Percentiles rank a stretch among this genome's conserved stretches.
Evolutionary conservation across 257 asterid species (phyloP).

Genomic region (Solanum pinnatisectum): DNA sequence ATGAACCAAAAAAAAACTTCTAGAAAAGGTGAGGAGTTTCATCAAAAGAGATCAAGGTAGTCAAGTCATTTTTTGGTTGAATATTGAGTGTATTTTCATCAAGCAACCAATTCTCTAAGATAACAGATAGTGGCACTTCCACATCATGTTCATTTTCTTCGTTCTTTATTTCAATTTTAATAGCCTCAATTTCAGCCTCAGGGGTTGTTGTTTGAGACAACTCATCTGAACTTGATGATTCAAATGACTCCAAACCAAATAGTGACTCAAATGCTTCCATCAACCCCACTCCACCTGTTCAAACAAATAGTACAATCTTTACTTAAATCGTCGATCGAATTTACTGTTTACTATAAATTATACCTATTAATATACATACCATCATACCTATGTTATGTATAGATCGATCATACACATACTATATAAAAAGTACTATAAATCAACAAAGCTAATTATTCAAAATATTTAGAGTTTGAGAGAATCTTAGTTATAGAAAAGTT

Average conservation of each 20-base stretch:
- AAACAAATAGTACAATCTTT: not conserved
- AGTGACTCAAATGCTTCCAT: conserved; percentile 35
- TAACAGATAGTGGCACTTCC: conserved; percentile 20
- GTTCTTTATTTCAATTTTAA: conserved; percentile 25
- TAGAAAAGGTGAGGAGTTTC: conserved; percentile 34
- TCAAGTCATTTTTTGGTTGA: not conserved
- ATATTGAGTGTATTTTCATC: conserved; percentile 13
- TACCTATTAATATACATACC: too few relatives aligned
- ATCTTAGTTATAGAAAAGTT: not conserved
- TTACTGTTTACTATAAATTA: not conserved
- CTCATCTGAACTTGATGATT: conserved; percentile 25
- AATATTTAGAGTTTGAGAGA: not conserved
- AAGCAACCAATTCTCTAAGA: conserved; percentile 64
- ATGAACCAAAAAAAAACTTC: not conserved
- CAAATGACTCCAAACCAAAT: conserved; percentile 51
- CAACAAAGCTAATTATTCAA: not conserved
- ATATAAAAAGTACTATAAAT: not conserved
- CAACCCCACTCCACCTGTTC: not conserved
- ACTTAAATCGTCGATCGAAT: not conserved
- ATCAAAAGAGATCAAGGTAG: not conserved
- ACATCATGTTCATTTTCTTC: conserved; percentile 5
- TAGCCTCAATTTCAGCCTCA: not conserved
- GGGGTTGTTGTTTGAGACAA: conserved; percentile 43
- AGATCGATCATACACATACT: too few relatives aligned
- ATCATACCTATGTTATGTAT: too few relatives aligned